Percentiles rank a stretch among this genome's conserved stretches.
Evolutionary conservation across 106 monocot genomes (phyloP).

Genomic region (Platanthera zijinensis): DNA sequence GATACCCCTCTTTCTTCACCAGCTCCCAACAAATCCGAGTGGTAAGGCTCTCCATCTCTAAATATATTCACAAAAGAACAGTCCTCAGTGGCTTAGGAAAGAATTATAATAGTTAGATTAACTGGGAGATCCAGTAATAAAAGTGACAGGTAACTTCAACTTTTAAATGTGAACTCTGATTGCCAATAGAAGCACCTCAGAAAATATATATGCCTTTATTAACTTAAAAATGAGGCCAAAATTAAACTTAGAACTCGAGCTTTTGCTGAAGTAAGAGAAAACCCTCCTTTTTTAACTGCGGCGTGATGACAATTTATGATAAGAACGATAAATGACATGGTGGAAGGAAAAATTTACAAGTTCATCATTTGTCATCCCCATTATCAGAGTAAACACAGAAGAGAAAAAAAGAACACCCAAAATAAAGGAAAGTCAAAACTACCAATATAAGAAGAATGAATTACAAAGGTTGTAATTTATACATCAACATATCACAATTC

Average conservation of each 20-base stretch:
- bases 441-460: neutral
- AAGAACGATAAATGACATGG: neutral
- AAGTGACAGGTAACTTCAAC: neutral
- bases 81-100: neutral
- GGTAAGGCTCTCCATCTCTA: slow-evolving; percentile 93
- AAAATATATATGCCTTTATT: neutral
- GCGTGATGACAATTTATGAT: neutral
- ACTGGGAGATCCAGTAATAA: neutral
- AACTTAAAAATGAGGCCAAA: neutral
- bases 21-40: slow-evolving; percentile 82
- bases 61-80: neutral
- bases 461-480: neutral
- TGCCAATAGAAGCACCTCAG: neutral
- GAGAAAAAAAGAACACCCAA: neutral
- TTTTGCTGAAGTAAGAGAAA: neutral
- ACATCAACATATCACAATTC: neutral
- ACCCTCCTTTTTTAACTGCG: too few relatives aligned
- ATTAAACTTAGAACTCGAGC: neutral
- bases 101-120: neutral
- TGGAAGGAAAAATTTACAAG: neutral
- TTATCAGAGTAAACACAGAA: neutral
- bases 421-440: neutral
- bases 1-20: slow-evolving; percentile 89
- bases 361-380: neutral
- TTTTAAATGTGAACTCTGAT: neutral